Evolutionary conservation across 345 rosid species (phyloP), one percentile per base, ranked within the genome.

Genomic region (Diplotaxis tenuifolia): DNA sequence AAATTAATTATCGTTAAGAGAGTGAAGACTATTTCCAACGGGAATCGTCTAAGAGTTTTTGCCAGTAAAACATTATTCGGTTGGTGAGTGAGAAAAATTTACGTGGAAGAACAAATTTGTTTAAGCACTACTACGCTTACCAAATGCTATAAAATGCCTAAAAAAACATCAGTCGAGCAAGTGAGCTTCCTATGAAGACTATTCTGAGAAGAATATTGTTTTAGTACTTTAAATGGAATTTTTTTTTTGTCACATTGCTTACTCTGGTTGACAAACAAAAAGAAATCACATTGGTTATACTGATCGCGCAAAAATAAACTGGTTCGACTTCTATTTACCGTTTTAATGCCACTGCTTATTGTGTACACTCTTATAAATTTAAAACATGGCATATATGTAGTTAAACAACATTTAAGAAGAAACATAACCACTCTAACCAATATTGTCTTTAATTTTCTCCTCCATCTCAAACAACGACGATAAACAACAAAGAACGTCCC

Each of bases 401-500:
- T 4, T 40, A 40, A 40, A 40, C 47, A 38, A 38, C 47, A 45
- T 45, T 54, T 54, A 54, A 54, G 31, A 55, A 23, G 60, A 23
- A 55, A 55, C 18, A 56, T 56, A 25, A 25, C 18, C 61, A 56
- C 19, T 23, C 16, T n/a, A 55, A 55, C 23, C 31, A 25, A 25
- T 25, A 14, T 23, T 23, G 27, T 74, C 71, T n/a, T 22, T 61
- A n/a, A 68, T 61, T 57, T 75, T 75, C 14, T 68, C 73, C 15
- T 75, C 74, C 52, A 61, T 68, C 47, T 68, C 63, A 61, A 75
- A 75, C 73, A 67, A 60, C 56, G 78, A 60, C 47, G 73, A 68
- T 68, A 75, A 61, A 67, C 62, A 67, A 50, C 73, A 68, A 52
- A 57, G 53, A 38, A 47, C 67, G 8, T 38, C 57, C 25, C 6